Evolutionary conservation across 2,329 filamentous ascomycete genomes (phyloP).

Genomic region (Diaporthe batatas): DNA sequence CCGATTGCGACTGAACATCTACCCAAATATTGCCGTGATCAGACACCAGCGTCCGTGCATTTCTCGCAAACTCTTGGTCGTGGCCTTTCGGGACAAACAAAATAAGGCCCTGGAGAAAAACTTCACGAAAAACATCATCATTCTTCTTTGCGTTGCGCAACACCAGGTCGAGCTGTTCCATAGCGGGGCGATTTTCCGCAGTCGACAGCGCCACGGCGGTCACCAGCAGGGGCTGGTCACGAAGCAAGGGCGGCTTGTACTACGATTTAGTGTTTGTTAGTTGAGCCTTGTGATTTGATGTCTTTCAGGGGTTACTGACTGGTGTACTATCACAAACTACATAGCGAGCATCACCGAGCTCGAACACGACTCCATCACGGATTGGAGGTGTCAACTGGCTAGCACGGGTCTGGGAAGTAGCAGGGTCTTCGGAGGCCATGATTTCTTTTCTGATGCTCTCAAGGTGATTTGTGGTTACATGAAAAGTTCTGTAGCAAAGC

Average conservation of each 20-base stretch:
- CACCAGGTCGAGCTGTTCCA: background rate
- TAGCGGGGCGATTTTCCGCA: background rate
- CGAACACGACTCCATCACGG: background rate
- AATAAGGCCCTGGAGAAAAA: background rate
- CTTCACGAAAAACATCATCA: background rate
- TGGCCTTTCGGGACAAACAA: background rate
- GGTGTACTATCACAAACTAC: background rate
- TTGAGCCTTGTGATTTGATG: background rate
- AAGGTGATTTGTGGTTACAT: too few species aligned
- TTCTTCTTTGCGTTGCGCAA: slow-evolving; percentile 12
- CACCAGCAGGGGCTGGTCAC: background rate
- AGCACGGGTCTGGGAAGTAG: too few species aligned
- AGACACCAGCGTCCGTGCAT: background rate
- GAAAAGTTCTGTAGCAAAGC: too few species aligned
- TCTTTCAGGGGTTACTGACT: background rate
- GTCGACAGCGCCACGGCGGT: background rate
- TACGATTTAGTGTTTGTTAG: background rate
- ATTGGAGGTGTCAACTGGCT: background rate
- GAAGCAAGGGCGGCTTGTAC: background rate
- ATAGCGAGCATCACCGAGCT: background rate
- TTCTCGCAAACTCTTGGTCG: background rate
- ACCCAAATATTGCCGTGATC: background rate
- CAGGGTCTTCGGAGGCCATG: too few species aligned
- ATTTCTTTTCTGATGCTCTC: too few species aligned
- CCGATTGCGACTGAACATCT: background rate